Percentiles rank a stretch among this genome's conserved stretches.
Evolutionary conservation across 176 grass and related monocot species (phyloP).

Genomic region (Guadua angustifolia): DNA sequence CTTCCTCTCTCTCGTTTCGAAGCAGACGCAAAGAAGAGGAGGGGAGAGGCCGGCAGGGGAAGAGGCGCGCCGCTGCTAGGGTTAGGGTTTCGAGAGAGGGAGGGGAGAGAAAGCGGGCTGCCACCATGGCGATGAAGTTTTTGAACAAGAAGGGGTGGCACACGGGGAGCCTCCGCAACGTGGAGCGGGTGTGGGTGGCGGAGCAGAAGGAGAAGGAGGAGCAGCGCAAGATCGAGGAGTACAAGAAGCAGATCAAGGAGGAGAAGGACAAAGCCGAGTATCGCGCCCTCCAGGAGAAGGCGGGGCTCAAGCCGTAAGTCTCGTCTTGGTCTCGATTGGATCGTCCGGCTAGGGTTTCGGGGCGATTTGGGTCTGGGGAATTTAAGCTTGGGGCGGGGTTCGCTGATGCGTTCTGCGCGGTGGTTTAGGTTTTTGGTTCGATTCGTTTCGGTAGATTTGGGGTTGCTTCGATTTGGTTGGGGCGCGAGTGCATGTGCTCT

Average conservation of each 20-base stretch:
- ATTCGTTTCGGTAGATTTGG: not conserved
- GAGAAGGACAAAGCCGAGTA: slow-evolving; percentile 90
- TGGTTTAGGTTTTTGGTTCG: not conserved
- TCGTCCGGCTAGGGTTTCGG: slow-evolving; percentile 37
- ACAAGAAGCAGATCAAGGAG: slow-evolving; percentile 91
- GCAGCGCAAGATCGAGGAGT: slow-evolving; percentile 90
- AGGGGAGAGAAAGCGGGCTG: not conserved
- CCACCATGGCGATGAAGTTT: slow-evolving; percentile 86
- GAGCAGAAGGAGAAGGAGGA: slow-evolving; percentile 95
- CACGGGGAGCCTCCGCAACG: slow-evolving; percentile 91
- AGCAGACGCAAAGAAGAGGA: slow-evolving; percentile 27
- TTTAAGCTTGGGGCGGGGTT: too few relatives aligned
- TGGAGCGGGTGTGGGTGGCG: slow-evolving; percentile 97
- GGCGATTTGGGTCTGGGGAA: not conserved
- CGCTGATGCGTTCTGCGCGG: not conserved
- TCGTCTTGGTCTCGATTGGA: not conserved
- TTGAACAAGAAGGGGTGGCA: slow-evolving; percentile 99
- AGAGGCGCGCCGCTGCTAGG: not conserved
- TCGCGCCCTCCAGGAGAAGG: slow-evolving; percentile 85
- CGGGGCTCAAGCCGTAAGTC: slow-evolving; percentile 82
- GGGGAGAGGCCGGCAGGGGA: not conserved
- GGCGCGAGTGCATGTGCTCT: too few relatives aligned
- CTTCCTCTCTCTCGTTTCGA: slow-evolving; percentile 4
- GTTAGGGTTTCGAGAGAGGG: slow-evolving; percentile 1
- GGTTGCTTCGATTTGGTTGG: not conserved